phyloP scores from a whole-genome alignment of 1,284 basidiomycete species.

The Ustilago vetiveriae region DNA sequence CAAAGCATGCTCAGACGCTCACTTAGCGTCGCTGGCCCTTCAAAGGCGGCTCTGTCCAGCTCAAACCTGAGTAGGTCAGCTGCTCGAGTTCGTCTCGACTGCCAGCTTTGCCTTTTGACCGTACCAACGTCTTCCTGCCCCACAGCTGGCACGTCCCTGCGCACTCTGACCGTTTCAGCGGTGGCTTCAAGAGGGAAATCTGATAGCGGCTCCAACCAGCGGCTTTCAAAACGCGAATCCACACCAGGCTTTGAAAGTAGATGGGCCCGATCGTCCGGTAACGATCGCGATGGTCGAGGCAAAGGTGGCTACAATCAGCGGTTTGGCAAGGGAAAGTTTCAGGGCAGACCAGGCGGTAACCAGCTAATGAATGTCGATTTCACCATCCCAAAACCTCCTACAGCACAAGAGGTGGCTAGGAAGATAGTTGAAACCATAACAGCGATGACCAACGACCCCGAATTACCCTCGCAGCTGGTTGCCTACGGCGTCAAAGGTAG shows the following conservation, averaged over 20 bases:
- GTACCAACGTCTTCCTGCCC: constrained; percentile 2
- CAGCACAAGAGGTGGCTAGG: constrained; percentile 25
- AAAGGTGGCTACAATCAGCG: constrained; percentile 3
- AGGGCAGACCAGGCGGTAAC: background rate
- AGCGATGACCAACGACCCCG: constrained; percentile 10
- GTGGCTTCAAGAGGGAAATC: constrained; percentile 2
- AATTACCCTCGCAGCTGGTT: constrained; percentile 21
- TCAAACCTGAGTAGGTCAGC: constrained; percentile 2
- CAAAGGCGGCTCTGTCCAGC: constrained; percentile 2
- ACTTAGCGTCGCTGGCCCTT: constrained; percentile 8
- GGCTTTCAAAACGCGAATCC: background rate
- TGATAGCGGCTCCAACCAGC: constrained; percentile 13
- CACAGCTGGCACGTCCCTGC: background rate
- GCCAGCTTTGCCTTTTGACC: constrained; percentile 2
- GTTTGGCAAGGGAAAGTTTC: constrained; percentile 11
- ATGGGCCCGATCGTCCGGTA: background rate
- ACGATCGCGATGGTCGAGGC: background rate
- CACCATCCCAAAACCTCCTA: constrained; percentile 17
- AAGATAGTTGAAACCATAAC: constrained; percentile 18
- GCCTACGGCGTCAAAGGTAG: constrained; percentile 38
- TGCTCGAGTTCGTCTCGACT: background rate
- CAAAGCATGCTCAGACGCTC: constrained; percentile 21
- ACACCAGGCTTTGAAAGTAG: background rate
- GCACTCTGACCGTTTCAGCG: constrained; percentile 9
- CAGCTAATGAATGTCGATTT: constrained; percentile 20